Evolutionary conservation across 2,329 filamentous ascomycete genomes (phyloP).

Genomic region (Fusarium duplospermum): DNA sequence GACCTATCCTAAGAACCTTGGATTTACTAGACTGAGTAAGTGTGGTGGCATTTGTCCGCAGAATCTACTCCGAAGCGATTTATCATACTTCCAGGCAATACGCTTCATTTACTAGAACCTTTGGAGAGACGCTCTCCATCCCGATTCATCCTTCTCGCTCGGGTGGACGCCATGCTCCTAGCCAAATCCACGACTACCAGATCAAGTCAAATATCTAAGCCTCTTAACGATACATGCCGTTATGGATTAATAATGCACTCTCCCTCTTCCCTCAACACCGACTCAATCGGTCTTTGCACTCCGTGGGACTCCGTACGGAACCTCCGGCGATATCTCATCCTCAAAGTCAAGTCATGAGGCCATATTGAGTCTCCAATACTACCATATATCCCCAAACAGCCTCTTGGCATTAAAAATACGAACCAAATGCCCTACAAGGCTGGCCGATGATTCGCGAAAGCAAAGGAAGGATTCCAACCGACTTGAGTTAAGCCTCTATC

Average conservation of each 20-base stretch:
- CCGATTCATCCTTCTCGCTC: not conserved
- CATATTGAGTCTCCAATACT: not conserved
- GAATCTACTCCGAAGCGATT: not conserved
- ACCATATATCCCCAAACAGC: not conserved
- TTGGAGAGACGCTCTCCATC: not conserved
- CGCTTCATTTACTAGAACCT: not conserved
- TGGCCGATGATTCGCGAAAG: not conserved
- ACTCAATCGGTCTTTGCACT: not conserved
- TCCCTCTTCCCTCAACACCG: not conserved
- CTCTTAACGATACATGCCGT: not conserved
- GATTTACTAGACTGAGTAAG: not conserved
- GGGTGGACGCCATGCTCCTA: not conserved
- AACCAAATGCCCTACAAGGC: conserved; percentile 1
- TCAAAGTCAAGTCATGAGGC: not conserved
- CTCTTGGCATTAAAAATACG: not conserved
- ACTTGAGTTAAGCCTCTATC: not conserved
- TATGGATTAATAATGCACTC: not conserved
- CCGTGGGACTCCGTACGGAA: not conserved
- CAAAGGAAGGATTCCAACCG: not conserved
- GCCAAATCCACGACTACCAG: rapidly evolving
- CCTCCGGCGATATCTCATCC: not conserved
- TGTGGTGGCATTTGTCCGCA: not conserved
- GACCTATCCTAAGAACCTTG: not conserved
- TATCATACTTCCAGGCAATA: not conserved
- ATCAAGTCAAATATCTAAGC: not conserved